Evolutionary conservation across 257 asterid species (phyloP).

Genomic region (Penstemon newberryi): DNA sequence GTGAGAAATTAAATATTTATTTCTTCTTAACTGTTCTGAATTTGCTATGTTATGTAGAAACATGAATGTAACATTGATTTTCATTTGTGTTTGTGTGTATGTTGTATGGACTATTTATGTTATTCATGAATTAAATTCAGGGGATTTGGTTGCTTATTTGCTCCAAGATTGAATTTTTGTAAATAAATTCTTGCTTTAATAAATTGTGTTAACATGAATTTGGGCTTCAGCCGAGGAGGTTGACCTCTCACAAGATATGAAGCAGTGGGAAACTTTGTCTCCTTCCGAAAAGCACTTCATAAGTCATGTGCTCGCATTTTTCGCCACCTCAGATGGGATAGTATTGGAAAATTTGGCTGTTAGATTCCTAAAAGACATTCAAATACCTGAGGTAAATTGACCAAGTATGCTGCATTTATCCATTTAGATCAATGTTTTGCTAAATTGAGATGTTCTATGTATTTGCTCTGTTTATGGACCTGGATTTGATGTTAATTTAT

Average conservation of each 20-base stretch:
- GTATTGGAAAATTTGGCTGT: conserved; percentile 82
- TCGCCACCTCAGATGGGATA: conserved; percentile 85
- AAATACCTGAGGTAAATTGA: conserved; percentile 66
- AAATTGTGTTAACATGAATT: conserved; percentile 21
- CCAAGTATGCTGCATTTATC: background rate
- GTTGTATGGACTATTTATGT: conserved; percentile 13
- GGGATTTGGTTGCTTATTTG: conserved; percentile 16
- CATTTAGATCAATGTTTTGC: background rate
- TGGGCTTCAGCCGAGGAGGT: conserved; percentile 77
- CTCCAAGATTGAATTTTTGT: conserved; percentile 9
- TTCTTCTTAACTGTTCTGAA: background rate
- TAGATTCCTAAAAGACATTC: conserved; percentile 70
- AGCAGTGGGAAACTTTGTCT: conserved; percentile 72
- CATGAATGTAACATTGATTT: background rate
- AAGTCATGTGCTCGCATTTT: conserved; percentile 73
- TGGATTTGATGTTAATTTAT: background rate
- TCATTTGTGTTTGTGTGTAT: background rate
- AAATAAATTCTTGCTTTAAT: background rate
- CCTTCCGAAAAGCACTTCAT: conserved; percentile 64
- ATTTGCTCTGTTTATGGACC: background rate
- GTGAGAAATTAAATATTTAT: background rate
- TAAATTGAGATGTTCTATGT: background rate
- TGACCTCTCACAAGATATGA: conserved; percentile 75
- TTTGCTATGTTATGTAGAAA: background rate
- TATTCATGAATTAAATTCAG: conserved; percentile 7